These are phyloP conservation scores for Debaryomyces hansenii DNA, from an alignment of 805 yeast genomes.

Conservation along the genomic window DNA sequence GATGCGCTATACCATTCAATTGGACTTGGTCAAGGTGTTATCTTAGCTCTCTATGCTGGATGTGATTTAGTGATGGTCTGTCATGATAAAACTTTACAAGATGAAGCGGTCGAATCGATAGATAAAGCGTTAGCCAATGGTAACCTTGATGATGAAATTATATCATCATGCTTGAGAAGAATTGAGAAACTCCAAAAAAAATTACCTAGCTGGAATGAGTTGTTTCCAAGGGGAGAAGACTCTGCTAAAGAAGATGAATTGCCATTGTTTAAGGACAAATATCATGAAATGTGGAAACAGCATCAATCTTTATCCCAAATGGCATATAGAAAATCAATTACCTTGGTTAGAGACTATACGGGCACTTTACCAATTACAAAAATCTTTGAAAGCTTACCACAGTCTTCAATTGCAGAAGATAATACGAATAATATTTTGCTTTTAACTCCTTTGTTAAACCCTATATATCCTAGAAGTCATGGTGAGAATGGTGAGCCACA, in stretches of 20 bases:
- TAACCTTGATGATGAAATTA: conserved; percentile 42
- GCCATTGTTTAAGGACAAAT: conserved; percentile 22
- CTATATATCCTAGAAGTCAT: conserved; percentile 26
- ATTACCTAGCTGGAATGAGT: conserved; percentile 46
- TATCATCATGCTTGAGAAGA: conserved; percentile 40
- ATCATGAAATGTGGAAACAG: conserved; percentile 35
- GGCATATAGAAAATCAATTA: conserved; percentile 53
- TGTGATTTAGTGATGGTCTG: conserved; percentile 66
- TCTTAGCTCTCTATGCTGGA: conserved; percentile 61
- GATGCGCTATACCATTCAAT: conserved; percentile 62
- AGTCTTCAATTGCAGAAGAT: conserved; percentile 10
- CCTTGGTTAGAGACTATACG: conserved; percentile 54
- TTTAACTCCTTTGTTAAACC: conserved; percentile 39
- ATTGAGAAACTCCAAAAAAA: conserved; percentile 43
- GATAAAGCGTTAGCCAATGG: conserved; percentile 40
- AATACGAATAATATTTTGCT: conserved; percentile 30
- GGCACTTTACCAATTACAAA: conserved; percentile 49
- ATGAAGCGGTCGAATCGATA: conserved; percentile 51
- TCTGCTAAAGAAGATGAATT: conserved; percentile 19
- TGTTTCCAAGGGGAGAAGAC: conserved; percentile 37
- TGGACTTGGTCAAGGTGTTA: conserved; percentile 67
- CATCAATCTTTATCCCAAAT: conserved; percentile 44
- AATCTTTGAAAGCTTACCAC: conserved; percentile 19
- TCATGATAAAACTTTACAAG: conserved; percentile 52
- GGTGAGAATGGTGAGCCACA: conserved; percentile 7